These are phyloP conservation scores for Aspergillus fumigatiaffinis DNA, from an alignment of 2,329 filamentous ascomycete species.

Conservation along the genomic window DNA sequence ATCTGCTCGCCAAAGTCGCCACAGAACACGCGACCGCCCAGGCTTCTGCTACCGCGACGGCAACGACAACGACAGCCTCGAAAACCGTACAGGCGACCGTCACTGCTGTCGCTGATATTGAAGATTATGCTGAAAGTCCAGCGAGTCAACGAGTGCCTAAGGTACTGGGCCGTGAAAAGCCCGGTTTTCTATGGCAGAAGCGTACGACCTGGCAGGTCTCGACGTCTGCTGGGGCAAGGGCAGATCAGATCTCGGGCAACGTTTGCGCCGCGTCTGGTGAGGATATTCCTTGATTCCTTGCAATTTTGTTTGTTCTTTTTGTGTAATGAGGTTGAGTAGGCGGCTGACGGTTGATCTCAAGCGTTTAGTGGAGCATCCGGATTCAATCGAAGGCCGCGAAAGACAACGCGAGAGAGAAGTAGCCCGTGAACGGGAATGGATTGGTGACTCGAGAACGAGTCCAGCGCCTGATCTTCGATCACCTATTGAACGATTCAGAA, in stretches of 20 bases:
- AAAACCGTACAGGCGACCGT: constrained; percentile 3
- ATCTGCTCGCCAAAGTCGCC: constrained; percentile 47
- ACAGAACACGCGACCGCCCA: constrained; percentile 26
- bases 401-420: constrained; percentile 28
- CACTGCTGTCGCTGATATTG: constrained; percentile 36
- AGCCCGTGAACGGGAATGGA: constrained; percentile 25
- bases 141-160: constrained; percentile 38
- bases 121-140: constrained; percentile 41
- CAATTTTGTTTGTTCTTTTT: constrained; percentile 41
- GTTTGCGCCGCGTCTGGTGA: constrained; percentile 29
- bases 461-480: constrained; percentile 46
- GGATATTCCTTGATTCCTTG: constrained; percentile 9
- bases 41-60: constrained; percentile 9
- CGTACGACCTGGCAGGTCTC: constrained; percentile 12
- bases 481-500: constrained; percentile 75
- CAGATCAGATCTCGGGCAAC: constrained; percentile 25
- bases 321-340: not conserved
- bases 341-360: constrained; percentile 58
- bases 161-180: constrained; percentile 38
- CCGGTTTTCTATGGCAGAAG: constrained; percentile 27
- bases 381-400: constrained; percentile 34
- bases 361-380: constrained; percentile 57
- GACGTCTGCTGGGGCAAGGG: constrained; percentile 19
- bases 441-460: constrained; percentile 10
- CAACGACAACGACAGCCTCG: constrained; percentile 1